Evolutionary conservation across 2,329 filamentous ascomycete genomes (phyloP), one percentile per base, ranked within the genome.

Genomic region (Aspergillus versicolor): DNA sequence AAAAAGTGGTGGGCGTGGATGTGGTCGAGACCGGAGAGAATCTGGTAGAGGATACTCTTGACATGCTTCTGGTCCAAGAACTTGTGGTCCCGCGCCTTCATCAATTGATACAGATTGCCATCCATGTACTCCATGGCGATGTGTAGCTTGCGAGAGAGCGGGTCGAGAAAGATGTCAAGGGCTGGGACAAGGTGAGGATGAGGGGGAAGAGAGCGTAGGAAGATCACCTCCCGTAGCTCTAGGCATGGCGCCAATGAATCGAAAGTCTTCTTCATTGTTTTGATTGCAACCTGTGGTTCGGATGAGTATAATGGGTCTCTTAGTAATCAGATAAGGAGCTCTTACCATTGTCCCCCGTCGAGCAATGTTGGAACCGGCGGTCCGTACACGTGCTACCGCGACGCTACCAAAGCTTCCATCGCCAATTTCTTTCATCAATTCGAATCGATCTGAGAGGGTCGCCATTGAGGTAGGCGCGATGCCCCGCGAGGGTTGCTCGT

Each of bases 71-170:
- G 89, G 70, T 99, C 94, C 27, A 99, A 83, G 62, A 83, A 89
- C 76, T 97, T 97, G 81, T 97, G 93, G 66, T 99, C 94, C 59
- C 94, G 87, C 52, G 94, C 89, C 80, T 99, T 99, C 94, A 99
- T 99, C 62, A 99, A 79, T 76, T 99, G 94, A 75, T 99, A 99
- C 1, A 99, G 83, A 75, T 99, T 99, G 50, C 94, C 94, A 73
- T 99, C 94, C 94, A 99, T 99, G 77, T 96, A 97, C 79, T 99
- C 94, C 94, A 99, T 99, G 70, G 86, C 88, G 65, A 99, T 99
- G 76, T 99, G 94, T 44, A 99, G 86, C 77, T 97, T 96, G 79
- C 92, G 95, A 78, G 85, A 96, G 73, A 91, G 90, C 0, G 94
- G 94, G 70, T 99, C 94, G 68, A 99, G 86, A 77, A 99, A 99